Conservation (phyloP, 495 filamentous ascomycete genomes). For the Staphylotrichum longicolle region DNA sequence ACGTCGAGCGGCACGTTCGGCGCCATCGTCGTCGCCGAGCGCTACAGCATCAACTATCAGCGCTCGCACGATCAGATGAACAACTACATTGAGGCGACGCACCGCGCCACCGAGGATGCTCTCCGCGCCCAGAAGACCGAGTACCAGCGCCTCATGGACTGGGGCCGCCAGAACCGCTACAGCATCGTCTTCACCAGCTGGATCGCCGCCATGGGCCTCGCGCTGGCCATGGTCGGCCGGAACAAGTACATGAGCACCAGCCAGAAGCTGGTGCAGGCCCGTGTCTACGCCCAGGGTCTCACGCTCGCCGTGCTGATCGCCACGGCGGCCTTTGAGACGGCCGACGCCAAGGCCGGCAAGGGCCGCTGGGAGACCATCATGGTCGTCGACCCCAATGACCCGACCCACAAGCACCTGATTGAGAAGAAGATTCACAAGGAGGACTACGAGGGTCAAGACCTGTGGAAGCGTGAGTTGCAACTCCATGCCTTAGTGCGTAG, state of each 20-base stretch:
- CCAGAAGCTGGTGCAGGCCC: slow-evolving; percentile 96
- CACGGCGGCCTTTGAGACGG: slow-evolving; percentile 84
- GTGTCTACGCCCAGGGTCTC: slow-evolving; percentile 96
- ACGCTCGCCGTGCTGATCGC: slow-evolving; percentile 86
- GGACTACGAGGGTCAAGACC: slow-evolving; percentile 73
- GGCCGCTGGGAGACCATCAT: slow-evolving; percentile 74
- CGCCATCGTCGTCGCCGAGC: slow-evolving; percentile 83
- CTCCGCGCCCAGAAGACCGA: slow-evolving; percentile 42
- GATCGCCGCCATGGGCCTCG: slow-evolving; percentile 76
- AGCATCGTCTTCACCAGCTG: slow-evolving; percentile 81
- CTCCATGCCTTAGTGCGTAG: no score
- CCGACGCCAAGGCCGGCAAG: slow-evolving; percentile 70
- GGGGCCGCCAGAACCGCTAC: slow-evolving; percentile 79
- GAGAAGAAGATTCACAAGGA: slow-evolving; percentile 71
- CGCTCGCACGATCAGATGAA: slow-evolving; percentile 60
- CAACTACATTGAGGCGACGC: slow-evolving; percentile 62
- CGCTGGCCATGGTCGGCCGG: slow-evolving; percentile 72
- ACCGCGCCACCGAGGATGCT: slow-evolving; percentile 39
- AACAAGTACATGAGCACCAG: slow-evolving; percentile 69
- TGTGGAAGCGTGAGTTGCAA: slow-evolving; percentile 70
- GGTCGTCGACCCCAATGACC: slow-evolving; percentile 69
- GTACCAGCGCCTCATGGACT: slow-evolving; percentile 50
- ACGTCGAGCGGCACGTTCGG: slow-evolving; percentile 78
- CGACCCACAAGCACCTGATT: slow-evolving; percentile 66
- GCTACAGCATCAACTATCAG: slow-evolving; percentile 73